Base-by-base conservation (phyloP, 1,284 basidiomycete genomes). In the Exobasidium rhododendri region DNA sequence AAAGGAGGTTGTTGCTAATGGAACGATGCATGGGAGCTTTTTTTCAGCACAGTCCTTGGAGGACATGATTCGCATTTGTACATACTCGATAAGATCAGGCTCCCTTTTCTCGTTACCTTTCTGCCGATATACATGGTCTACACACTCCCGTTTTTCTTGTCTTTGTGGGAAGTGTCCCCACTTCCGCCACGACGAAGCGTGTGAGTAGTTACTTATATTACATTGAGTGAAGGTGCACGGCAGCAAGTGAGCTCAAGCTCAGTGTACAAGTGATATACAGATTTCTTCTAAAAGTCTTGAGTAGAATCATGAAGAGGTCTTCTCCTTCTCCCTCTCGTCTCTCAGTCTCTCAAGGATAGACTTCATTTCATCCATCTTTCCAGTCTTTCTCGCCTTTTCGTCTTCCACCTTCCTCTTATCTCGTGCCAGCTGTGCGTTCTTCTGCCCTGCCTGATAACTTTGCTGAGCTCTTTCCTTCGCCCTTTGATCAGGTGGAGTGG, bases 1-100 rank as follows among this genome's bases (percentile, higher is more conserved):
- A 77, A 77, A 68, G 77, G 73, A 53, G 77, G 77, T 31, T 79
- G 77, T 69, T 79, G 77, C 61, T 79, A 66, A 55, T 55, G 5
- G 28, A 4, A 17, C 35, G 52, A 17, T 3, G 7, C 35, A 17
- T 40, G 35, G 17, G 7, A 10, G 7, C 35, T 40, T 17, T 40
- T 10, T 40, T 40, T 17, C 7, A 7, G 7, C 10, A 7, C 17
- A 10, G 35, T 7, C 10, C 17, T 40, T 40, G 35, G 17, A 10
- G 35, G 35, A 17, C 35, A 40, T 17, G 35, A 40, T 17, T 40
- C 35, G 35, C 35, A 40, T 10, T 40, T 40, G 35, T 40, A 40
- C 35, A 17, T 40, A 10, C 35, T 40, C 17, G 35, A 40, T 40
- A 7, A 17, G 35, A 10, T 40, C 35, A 40, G 35, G 7, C 17